phyloP scores from a whole-genome alignment of 768 basidiomycete species.

The Lyophyllum shimeji region DNA sequence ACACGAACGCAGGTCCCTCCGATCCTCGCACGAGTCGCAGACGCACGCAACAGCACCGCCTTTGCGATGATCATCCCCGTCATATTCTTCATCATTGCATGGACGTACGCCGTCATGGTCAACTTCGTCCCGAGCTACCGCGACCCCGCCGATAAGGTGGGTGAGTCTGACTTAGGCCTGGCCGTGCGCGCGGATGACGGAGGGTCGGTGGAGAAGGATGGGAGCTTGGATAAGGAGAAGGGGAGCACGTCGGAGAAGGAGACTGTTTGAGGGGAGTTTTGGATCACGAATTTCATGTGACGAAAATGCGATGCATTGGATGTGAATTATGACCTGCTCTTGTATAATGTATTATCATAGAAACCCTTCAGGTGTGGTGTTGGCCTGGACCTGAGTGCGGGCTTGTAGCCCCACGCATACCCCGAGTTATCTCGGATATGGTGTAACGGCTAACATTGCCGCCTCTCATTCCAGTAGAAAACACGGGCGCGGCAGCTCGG shows the following conservation, averaged over 20 bases:
- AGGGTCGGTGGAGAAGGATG: conserved; percentile 3
- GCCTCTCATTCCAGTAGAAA: conserved; percentile 35
- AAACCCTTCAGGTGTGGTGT: conserved; percentile 48
- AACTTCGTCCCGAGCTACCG: conserved; percentile 31
- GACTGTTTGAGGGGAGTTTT: neutral
- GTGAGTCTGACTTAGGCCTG: conserved; percentile 9
- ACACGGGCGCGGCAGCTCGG: conserved; percentile 47
- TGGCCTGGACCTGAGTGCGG: too few relatives aligned
- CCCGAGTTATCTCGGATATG: conserved; percentile 36
- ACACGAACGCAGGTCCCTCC: conserved; percentile 24
- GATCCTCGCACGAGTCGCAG: conserved; percentile 29
- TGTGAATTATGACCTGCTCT: neutral
- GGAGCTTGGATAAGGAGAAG: conserved; percentile 8
- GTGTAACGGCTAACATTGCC: conserved; percentile 70
- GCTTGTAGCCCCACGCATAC: too few relatives aligned
- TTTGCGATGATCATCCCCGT: conserved; percentile 33
- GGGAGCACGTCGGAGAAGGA: conserved; percentile 9
- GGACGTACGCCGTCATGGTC: conserved; percentile 26
- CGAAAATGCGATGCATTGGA: neutral
- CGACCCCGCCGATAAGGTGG: conserved; percentile 24
- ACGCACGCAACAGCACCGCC: conserved; percentile 29
- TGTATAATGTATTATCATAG: neutral
- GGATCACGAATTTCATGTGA: neutral
- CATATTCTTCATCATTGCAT: conserved; percentile 28
- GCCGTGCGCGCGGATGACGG: neutral